phyloP scores from a whole-genome alignment of 1,139 yeast genomes.

The Sugiyamaella novakii region DNA sequence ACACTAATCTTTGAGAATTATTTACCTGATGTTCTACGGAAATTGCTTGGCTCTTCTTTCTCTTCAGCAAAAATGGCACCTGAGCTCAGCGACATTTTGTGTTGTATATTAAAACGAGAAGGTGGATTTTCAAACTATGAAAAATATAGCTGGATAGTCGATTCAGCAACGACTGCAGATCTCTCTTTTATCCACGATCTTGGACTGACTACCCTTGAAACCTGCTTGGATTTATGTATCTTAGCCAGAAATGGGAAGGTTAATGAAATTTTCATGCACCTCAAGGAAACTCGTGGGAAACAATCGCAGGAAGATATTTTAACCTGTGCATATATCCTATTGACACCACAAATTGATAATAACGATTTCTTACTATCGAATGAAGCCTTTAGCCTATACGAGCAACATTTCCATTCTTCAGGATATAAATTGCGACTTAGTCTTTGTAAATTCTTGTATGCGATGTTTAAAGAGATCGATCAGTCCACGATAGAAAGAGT shows the following conservation, averaged over 20 bases:
- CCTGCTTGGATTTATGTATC: neutral
- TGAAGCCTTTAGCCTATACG: slow-evolving; percentile 9
- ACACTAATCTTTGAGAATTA: neutral
- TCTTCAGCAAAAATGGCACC: neutral
- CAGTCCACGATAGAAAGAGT: slow-evolving; percentile 6
- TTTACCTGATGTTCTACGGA: slow-evolving; percentile 1
- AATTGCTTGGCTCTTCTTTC: neutral
- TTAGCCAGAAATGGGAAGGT: neutral
- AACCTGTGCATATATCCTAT: slow-evolving; percentile 6
- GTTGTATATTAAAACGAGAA: neutral
- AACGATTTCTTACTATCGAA: neutral
- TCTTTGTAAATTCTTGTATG: slow-evolving; percentile 13
- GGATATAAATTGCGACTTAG: slow-evolving; percentile 15
- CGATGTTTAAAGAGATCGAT: slow-evolving; percentile 1
- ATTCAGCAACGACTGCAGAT: neutral
- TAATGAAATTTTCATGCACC: neutral
- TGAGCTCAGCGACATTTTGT: neutral
- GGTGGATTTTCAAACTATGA: neutral
- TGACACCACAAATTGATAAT: neutral
- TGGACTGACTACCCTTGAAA: neutral
- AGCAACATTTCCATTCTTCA: slow-evolving; percentile 18
- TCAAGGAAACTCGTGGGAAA: neutral
- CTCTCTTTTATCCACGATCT: slow-evolving; percentile 1
- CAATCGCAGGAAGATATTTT: slow-evolving; percentile 1
- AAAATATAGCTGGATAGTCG: neutral